Evolutionary conservation across 2,329 filamentous ascomycete genomes (phyloP), one percentile per base, ranked within the genome.

Genomic region (Celoporthe dispersa): DNA sequence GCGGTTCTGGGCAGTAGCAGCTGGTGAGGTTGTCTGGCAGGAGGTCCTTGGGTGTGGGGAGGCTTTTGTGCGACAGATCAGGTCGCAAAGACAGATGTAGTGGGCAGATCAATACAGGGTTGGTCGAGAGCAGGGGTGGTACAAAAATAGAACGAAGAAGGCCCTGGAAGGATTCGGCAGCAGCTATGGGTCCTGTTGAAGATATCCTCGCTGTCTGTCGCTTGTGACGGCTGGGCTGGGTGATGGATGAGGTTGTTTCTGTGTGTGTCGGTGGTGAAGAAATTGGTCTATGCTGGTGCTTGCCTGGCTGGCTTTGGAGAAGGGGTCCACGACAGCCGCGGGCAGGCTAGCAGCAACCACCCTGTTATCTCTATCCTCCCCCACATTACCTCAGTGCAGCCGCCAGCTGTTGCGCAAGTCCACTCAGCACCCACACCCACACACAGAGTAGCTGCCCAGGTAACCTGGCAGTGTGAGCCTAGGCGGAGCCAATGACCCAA

Each of bases 21-120:
- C 28, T 62, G 39, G 39, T 31, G 66, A 61, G 39, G 28, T 67
- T 51, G 41, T 35, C 4, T n/a, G 55, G 39, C n/a, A 16, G 53
- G n/a, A 41, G 64, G 35, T 31, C 11, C 44, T 48, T 19, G 39
- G 6, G 44, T 39, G 55, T 37, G 55, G 55, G 35, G 65, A 53
- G 33, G 65, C 59, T 44, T 33, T 60, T 51, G 41, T 33, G 41
- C 19, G 63, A 25, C 31, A 63, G 60, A 48, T 22, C 44, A 48
- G 35, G 9, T 55, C 51, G 51, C 60, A 63, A 41, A 41, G 35
- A 37, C 37, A 63, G 25, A 44, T 11, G 28, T 44, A 19, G 44
- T 64, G 62, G 41, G 51, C 44, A 55, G 64, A 66, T 41, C 31
- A 57, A 66, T 44, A 39, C 64, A 19, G 35, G 37, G 16, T 22